phyloP scores from a whole-genome alignment of 2,329 filamentous ascomycete genomes.

The Epichloe brachyelytri region DNA sequence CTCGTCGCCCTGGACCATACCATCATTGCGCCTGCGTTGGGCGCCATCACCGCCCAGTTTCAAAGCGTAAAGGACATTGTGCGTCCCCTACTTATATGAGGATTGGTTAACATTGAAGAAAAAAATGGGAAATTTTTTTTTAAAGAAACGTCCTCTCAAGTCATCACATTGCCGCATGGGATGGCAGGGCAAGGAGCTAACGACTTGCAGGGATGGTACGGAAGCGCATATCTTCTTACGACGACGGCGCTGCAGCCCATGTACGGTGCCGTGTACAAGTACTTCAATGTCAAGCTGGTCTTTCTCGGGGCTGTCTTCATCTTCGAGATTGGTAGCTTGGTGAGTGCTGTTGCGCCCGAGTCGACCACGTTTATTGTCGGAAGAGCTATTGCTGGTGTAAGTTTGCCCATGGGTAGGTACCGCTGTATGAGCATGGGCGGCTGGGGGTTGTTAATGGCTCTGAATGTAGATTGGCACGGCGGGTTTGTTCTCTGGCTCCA shows the following conservation, averaged over 20 bases:
- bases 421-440: neutral
- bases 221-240: constrained; percentile 34
- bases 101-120: no score
- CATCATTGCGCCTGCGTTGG: constrained; percentile 38
- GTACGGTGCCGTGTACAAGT: constrained; percentile 36
- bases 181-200: neutral
- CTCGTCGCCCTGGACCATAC: constrained; percentile 39
- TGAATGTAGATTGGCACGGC: constrained; percentile 32
- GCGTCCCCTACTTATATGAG: constrained; percentile 4
- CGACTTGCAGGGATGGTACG: constrained; percentile 31
- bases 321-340: constrained; percentile 30
- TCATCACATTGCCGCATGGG: neutral
- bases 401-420: neutral
- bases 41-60: constrained; percentile 35
- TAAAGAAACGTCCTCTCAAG: no score
- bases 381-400: constrained; percentile 34
- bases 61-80: constrained; percentile 33
- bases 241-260: constrained; percentile 36
- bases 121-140: no score
- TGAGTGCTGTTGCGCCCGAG: constrained; percentile 30
- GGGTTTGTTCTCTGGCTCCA: constrained; percentile 36
- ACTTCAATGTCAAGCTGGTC: constrained; percentile 34
- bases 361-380: constrained; percentile 39
- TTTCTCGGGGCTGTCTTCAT: constrained; percentile 31
- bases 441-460: neutral